Percentiles rank a stretch among this genome's conserved stretches.
phyloP scores from a whole-genome alignment of 257 asterid genomes.

The Salvia miltiorrhiza region DNA sequence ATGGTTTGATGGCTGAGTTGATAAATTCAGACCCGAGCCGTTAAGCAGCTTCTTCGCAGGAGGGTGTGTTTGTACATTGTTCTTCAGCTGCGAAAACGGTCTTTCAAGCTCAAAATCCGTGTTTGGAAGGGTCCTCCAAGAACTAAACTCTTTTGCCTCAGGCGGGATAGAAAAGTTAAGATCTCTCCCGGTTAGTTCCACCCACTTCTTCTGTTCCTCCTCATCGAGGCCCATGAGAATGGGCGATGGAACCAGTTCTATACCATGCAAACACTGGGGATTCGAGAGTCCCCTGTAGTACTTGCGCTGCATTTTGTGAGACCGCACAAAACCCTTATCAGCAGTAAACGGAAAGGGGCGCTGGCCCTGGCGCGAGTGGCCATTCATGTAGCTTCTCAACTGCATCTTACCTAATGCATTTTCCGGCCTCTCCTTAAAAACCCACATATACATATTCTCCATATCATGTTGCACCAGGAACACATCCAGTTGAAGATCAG shows the following conservation, averaged over 20 bases:
- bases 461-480: constrained; percentile 56
- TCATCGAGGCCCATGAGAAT: constrained; percentile 38
- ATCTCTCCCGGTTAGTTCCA: constrained; percentile 51
- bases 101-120: constrained; percentile 58
- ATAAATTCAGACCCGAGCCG: constrained; percentile 43
- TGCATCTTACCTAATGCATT: constrained; percentile 61
- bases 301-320: constrained; percentile 56
- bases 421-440: constrained; percentile 53
- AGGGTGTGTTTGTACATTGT: background rate
- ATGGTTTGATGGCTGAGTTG: constrained; percentile 34
- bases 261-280: constrained; percentile 58
- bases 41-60: constrained; percentile 43
- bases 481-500: constrained; percentile 46
- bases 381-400: constrained; percentile 57
- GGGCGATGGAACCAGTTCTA: constrained; percentile 44
- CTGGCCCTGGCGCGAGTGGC: constrained; percentile 50
- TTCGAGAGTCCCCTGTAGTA: constrained; percentile 53
- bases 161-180: constrained; percentile 45
- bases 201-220: constrained; percentile 55
- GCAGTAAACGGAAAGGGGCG: constrained; percentile 49
- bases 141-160: constrained; percentile 48
- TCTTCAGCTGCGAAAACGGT: constrained; percentile 28
- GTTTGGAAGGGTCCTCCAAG: constrained; percentile 53
- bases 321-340: constrained; percentile 52
- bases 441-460: constrained; percentile 65